Evolutionary conservation across 352 stramenopile genomes (phyloP).

Genomic region (Phytophthora citrophthora): DNA sequence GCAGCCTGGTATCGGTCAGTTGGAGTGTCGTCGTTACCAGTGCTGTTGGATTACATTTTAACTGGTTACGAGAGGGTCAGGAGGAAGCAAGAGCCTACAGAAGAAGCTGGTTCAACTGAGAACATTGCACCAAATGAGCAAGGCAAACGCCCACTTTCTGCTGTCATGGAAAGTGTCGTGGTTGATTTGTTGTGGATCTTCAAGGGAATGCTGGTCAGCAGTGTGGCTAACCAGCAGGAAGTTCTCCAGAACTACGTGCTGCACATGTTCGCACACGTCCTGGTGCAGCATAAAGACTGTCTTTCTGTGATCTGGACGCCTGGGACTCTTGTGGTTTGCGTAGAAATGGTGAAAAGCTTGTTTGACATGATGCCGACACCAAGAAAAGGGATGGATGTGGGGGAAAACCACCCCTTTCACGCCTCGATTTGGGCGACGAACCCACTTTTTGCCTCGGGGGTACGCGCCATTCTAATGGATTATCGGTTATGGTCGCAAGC

Average conservation of each 20-base stretch:
- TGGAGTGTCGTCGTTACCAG: slow-evolving; percentile 58
- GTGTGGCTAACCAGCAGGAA: slow-evolving; percentile 58
- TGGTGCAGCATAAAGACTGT: slow-evolving; percentile 50
- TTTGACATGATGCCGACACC: slow-evolving; percentile 51
- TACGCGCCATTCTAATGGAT: slow-evolving; percentile 73
- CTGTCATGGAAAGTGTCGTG: slow-evolving; percentile 54
- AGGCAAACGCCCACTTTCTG: slow-evolving; percentile 20
- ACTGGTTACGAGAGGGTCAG: slow-evolving; percentile 49
- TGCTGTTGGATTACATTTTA: slow-evolving; percentile 72
- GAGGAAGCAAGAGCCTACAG: slow-evolving; percentile 1
- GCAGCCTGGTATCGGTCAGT: slow-evolving; percentile 61
- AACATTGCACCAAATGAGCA: neutral
- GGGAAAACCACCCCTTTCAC: slow-evolving; percentile 64
- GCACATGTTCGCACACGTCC: slow-evolving; percentile 69
- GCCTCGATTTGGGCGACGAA: slow-evolving; percentile 76
- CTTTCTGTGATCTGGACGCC: slow-evolving; percentile 64
- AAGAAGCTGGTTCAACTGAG: neutral
- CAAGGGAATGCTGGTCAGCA: slow-evolving; percentile 67
- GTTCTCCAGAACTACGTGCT: slow-evolving; percentile 68
- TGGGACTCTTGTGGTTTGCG: slow-evolving; percentile 66
- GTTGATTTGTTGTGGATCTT: slow-evolving; percentile 74
- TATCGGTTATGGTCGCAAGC: slow-evolving; percentile 68
- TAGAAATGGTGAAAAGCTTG: slow-evolving; percentile 70
- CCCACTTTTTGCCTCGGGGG: slow-evolving; percentile 70
- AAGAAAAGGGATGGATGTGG: slow-evolving; percentile 30